Base-by-base conservation (phyloP, 2,329 filamentous ascomycete genomes). In the Diatrype stigma region DNA sequence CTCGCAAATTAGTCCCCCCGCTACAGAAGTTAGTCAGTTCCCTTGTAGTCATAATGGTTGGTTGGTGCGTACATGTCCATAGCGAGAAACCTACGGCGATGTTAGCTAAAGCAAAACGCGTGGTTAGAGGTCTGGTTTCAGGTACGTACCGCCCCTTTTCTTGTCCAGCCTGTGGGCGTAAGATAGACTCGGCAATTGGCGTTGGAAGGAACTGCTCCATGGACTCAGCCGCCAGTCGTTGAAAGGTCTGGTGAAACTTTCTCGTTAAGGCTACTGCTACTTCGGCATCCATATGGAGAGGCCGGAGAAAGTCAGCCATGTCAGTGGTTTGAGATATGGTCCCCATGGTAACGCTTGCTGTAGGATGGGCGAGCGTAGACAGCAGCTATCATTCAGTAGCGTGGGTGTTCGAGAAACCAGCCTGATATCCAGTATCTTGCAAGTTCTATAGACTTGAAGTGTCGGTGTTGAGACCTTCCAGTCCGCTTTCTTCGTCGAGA, bases 1-100 rank as follows among this genome's bases (percentile, higher is more conserved):
- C 85, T 62, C 85, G 75, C 42, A 89, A 71, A 59, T 89, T 88
- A 7, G 84, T 85, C 7, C 85, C 85, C 54, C 85, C 85, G 56
- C 83, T 67, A 49, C 53, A 42, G 32, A 22, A 48, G 55, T 65
- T 51, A 74, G 56, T 63, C 68, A 28, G 69, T 58, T 37, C 49
- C 28, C n/a, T 44, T 34, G 23, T 23, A 7, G 50, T 26, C 40
- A 23, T 45, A 46, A 16, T 12, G 12, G 19, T 55, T 50, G 22
- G 6, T 32, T 26, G 45, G 58, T 60, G 60, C 79, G 77, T 69
- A 87, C 85, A 83, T 85, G 69, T 83, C 86, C 69, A 84, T 85
- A 51, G 76, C 84, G 56, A 79, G 76, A 68, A 81, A 78, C 55
- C 81, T 85, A 59, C 21, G 46, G 42, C 42, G 10, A 46, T 28